Evolutionary conservation across 2,329 filamentous ascomycete species (phyloP).

Genomic region (Fusarium torulosum): DNA sequence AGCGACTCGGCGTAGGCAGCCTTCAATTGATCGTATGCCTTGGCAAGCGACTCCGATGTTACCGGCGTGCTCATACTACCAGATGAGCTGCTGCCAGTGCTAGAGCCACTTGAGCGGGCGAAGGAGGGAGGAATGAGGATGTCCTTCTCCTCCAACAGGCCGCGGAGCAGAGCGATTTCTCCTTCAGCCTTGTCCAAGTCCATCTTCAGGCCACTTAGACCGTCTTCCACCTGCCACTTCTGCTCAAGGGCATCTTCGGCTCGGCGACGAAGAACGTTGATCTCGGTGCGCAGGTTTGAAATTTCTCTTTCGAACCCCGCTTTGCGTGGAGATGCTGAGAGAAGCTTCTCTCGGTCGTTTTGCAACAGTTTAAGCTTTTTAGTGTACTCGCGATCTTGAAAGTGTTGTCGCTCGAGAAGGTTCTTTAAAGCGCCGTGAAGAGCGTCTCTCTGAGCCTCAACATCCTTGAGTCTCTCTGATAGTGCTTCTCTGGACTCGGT

Average conservation of each 20-base stretch:
- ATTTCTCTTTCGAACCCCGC: constrained; percentile 89
- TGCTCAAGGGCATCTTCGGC: constrained; percentile 95
- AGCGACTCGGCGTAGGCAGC: constrained; percentile 76
- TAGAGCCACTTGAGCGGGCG: constrained; percentile 58
- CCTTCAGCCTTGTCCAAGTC: constrained; percentile 95
- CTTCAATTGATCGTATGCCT: constrained; percentile 81
- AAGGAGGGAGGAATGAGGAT: constrained; percentile 76
- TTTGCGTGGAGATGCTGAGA: constrained; percentile 76
- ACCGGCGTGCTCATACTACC: constrained; percentile 58
- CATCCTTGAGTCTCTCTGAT: constrained; percentile 86
- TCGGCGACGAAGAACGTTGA: constrained; percentile 83
- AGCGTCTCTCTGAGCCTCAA: constrained; percentile 93
- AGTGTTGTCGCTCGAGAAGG: constrained; percentile 85
- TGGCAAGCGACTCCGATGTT: constrained; percentile 78
- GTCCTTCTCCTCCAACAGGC: constrained; percentile 84
- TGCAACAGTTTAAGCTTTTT: constrained; percentile 85
- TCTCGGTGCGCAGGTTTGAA: constrained; percentile 81
- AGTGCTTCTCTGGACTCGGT: constrained; percentile 75
- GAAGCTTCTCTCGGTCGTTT: constrained; percentile 79
- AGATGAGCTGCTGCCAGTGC: constrained; percentile 46
- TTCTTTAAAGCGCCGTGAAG: constrained; percentile 88
- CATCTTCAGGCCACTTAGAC: constrained; percentile 90
- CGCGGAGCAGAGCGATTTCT: constrained; percentile 86
- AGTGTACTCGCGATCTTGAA: constrained; percentile 84
- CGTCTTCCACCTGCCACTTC: constrained; percentile 96